A percentile compares a stretch with the other conserved stretches of the same genome.
These are phyloP conservation scores for Ilex aquifolium DNA, from an alignment of 257 asterid species.

Conservation along the genomic window DNA sequence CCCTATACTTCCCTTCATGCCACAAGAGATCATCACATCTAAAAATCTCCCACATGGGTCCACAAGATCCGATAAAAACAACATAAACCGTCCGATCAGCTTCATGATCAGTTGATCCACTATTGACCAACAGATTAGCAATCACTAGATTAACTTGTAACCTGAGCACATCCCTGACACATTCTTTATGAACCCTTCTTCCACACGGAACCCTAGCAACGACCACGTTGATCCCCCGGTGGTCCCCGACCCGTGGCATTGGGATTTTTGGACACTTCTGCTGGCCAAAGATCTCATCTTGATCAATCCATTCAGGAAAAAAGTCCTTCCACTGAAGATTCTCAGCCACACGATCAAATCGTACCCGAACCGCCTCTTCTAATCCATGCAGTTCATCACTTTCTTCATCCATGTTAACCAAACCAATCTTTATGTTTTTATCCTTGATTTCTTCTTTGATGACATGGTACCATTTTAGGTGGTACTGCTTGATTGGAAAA, in stretches of 20 bases:
- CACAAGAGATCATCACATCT: slow-evolving; percentile 69
- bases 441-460: slow-evolving; percentile 11
- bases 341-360: slow-evolving; percentile 25
- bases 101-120: slow-evolving; percentile 24
- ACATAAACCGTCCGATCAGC: slow-evolving; percentile 21
- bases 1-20: slow-evolving; percentile 32
- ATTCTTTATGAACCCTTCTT: slow-evolving; percentile 17
- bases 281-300: slow-evolving; percentile 11
- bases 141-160: slow-evolving; percentile 72
- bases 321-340: slow-evolving; percentile 41
- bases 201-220: slow-evolving; percentile 46
- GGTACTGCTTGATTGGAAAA: slow-evolving; percentile 10
- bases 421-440: slow-evolving; percentile 28
- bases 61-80: slow-evolving; percentile 59
- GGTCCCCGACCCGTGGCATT: slow-evolving; percentile 44
- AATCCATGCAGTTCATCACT: slow-evolving; percentile 4
- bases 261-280: slow-evolving; percentile 52
- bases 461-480: slow-evolving; percentile 33
- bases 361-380: slow-evolving; percentile 7
- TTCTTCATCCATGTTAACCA: slow-evolving; percentile 14
- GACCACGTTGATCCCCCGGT: slow-evolving; percentile 44
- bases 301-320: slow-evolving; percentile 54
- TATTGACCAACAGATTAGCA: slow-evolving; percentile 55
- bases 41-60: slow-evolving; percentile 73
- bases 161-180: slow-evolving; percentile 54